These are phyloP conservation scores for Tetradesmus obliquus DNA, from an alignment of 139 green algal genomes.

Conservation along the genomic window DNA sequence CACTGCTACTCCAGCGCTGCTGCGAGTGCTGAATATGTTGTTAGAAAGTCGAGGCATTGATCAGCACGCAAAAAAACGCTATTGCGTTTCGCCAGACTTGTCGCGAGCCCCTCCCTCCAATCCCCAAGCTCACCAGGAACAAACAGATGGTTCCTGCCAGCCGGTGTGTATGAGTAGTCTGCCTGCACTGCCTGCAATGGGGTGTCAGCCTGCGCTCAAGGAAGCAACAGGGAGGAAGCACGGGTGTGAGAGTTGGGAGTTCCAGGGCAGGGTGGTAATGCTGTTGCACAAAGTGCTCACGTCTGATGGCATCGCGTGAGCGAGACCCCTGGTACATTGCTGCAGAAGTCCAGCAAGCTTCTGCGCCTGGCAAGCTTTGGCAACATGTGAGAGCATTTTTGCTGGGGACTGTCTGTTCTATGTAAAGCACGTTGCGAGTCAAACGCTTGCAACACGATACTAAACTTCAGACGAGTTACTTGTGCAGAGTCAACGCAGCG, in stretches of 20 bases:
- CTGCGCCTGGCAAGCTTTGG: not conserved
- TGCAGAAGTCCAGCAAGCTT: constrained; percentile 4
- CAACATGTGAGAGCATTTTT: constrained; percentile 27
- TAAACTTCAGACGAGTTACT: not conserved
- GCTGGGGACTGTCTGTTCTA: not conserved
- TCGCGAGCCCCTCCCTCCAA: not conserved
- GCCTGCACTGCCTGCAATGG: not conserved
- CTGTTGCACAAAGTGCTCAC: not conserved
- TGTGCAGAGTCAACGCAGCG: not conserved
- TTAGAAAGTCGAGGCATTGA: not conserved
- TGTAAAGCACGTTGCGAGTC: not conserved
- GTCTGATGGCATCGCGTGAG: constrained; percentile 27
- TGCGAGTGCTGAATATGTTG: not conserved
- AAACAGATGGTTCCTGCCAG: constrained; percentile 94
- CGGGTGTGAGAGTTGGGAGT: not conserved
- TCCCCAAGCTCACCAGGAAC: constrained; percentile 81
- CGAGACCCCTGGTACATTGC: constrained; percentile 12
- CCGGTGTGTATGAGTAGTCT: constrained; percentile 79
- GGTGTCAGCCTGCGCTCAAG: not conserved
- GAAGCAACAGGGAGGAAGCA: not conserved
- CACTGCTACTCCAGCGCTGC: not conserved
- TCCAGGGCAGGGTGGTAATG: not conserved
- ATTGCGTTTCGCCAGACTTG: not conserved
- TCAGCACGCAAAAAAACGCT: not conserved
- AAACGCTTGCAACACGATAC: not conserved